These are phyloP conservation scores for Paraphaeosphaeria sporulosa DNA, from an alignment of 2,329 filamentous ascomycete species.

Conservation along the genomic window DNA sequence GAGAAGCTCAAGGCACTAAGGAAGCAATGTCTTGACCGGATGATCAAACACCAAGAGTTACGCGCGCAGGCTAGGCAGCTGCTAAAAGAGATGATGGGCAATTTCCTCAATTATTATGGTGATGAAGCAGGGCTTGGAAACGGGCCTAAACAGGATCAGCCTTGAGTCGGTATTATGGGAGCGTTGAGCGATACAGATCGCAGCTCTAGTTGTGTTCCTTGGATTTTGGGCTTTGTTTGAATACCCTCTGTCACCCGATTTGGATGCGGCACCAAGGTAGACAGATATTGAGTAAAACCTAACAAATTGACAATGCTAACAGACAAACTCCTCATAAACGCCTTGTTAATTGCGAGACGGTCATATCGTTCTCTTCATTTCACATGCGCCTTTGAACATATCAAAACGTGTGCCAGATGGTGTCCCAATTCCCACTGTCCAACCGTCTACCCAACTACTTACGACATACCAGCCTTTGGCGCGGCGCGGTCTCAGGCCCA, in stretches of 20 bases:
- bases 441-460: no score
- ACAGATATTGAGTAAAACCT: no score
- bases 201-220: no score
- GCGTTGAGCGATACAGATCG: no score
- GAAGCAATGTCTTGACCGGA: not conserved
- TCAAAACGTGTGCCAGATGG: not conserved
- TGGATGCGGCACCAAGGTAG: no score
- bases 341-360: not conserved
- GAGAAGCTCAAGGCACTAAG: not conserved
- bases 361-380: not conserved
- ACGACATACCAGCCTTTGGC: no score
- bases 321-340: not conserved
- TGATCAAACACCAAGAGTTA: not conserved
- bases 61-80: not conserved
- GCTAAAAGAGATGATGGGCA: not conserved
- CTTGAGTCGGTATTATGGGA: not conserved
- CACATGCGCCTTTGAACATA: not conserved
- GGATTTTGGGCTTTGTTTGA: no score
- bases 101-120: not conserved
- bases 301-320: no score
- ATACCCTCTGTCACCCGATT: no score
- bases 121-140: not conserved
- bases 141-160: not conserved
- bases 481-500: not conserved
- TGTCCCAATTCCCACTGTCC: not conserved